Evolutionary conservation across 345 rosid genomes (phyloP).

Genomic region (Camelina laxa): DNA sequence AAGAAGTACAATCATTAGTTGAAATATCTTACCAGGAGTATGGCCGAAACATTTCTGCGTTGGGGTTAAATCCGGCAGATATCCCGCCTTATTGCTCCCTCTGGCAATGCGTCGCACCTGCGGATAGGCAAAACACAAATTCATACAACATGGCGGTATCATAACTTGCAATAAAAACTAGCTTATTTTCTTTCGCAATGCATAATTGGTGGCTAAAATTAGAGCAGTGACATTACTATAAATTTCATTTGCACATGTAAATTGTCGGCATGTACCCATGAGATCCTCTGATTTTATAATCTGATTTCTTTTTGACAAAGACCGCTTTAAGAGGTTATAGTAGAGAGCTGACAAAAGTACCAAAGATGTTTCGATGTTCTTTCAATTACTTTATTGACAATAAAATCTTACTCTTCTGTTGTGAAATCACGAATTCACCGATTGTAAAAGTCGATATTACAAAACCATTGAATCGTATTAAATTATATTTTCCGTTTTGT

Average conservation of each 20-base stretch:
- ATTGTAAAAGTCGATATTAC: too few relatives aligned
- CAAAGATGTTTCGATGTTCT: too few relatives aligned
- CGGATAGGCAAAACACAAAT: slow-evolving; percentile 58
- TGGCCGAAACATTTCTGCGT: slow-evolving; percentile 68
- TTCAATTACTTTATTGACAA: background rate
- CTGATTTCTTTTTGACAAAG: background rate
- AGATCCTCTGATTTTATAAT: background rate
- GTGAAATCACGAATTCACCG: background rate
- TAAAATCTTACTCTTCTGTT: too few relatives aligned
- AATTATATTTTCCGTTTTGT: too few relatives aligned
- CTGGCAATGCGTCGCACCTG: slow-evolving; percentile 92
- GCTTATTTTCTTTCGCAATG: background rate
- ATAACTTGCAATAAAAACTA: background rate
- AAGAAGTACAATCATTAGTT: slow-evolving; percentile 5
- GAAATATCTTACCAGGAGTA: slow-evolving; percentile 60
- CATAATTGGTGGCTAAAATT: background rate
- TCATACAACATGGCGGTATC: background rate
- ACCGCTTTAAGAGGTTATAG: too few relatives aligned
- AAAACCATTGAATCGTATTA: too few relatives aligned
- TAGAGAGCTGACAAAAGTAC: too few relatives aligned
- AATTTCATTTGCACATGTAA: background rate
- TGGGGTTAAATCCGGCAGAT: slow-evolving; percentile 74
- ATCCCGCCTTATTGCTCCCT: slow-evolving; percentile 71
- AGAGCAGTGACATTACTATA: background rate
- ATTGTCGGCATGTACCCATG: background rate